A percentile compares a stretch with the other conserved stretches of the same genome.
These are phyloP conservation scores for Acmispon strigosus DNA, from an alignment of 306 rosid genomes.

Conservation along the genomic window DNA sequence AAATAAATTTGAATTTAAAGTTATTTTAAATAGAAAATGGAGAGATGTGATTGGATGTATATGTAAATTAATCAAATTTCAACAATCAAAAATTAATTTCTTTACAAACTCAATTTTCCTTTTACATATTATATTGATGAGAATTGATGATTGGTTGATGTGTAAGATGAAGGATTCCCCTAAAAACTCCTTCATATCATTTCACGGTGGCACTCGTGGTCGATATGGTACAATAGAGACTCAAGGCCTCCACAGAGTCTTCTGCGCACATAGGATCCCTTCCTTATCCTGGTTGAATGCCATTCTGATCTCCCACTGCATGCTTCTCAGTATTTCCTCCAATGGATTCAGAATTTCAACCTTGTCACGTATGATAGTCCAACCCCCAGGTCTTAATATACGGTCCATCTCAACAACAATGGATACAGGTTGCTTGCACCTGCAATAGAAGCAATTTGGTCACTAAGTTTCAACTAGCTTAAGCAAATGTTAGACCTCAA, in stretches of 20 bases:
- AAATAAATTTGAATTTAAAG: too few species aligned
- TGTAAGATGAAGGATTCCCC: background rate
- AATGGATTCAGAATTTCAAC: conserved; percentile 67
- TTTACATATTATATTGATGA: background rate
- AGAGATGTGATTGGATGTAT: too few species aligned
- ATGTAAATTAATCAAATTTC: too few species aligned
- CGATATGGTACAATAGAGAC: background rate
- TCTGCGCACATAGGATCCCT: conserved; percentile 83
- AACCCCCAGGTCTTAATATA: conserved; percentile 82
- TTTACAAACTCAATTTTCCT: background rate
- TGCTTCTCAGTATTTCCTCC: conserved; percentile 62
- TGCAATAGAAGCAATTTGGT: conserved; percentile 20
- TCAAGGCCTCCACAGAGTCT: conserved; percentile 78
- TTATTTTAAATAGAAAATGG: too few species aligned
- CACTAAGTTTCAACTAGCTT: background rate
- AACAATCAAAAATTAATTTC: background rate
- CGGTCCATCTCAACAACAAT: conserved; percentile 96
- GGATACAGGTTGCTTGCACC: conserved; percentile 80
- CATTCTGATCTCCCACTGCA: conserved; percentile 83
- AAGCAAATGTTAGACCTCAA: background rate
- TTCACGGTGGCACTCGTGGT: background rate
- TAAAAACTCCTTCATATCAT: background rate
- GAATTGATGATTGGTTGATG: background rate
- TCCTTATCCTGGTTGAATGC: conserved; percentile 62
- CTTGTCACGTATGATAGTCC: conserved; percentile 85